Evolutionary conservation across 2,329 filamentous ascomycete species (phyloP).

Genomic region (Aspergillus latus): DNA sequence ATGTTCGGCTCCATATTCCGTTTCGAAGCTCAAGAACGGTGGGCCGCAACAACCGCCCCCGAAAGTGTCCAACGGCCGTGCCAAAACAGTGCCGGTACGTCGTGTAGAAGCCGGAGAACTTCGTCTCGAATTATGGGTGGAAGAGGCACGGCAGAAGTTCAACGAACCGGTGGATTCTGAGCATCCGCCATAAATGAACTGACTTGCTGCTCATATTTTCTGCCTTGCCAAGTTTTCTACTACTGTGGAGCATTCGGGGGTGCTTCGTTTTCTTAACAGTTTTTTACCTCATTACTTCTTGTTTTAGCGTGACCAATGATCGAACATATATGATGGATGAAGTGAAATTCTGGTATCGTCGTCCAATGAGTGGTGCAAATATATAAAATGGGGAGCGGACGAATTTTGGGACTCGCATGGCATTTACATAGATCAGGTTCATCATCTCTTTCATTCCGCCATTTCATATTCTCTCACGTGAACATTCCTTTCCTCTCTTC

Average conservation of each 20-base stretch:
- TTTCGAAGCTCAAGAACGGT: constrained; percentile 39
- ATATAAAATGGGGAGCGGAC: constrained; percentile 40
- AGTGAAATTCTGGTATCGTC: constrained; percentile 33
- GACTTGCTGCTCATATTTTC: constrained; percentile 9
- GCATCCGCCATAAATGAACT: constrained; percentile 33
- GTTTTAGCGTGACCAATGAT: constrained; percentile 44
- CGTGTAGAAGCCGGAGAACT: constrained; percentile 65
- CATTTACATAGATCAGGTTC: constrained; percentile 41
- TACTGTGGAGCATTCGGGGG: constrained; percentile 14
- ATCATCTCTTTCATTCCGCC: constrained; percentile 32
- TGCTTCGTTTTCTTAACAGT: constrained; percentile 22
- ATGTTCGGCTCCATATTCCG: constrained; percentile 42
- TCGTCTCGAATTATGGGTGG: constrained; percentile 68
- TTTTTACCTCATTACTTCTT: constrained; percentile 29
- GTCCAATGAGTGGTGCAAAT: constrained; percentile 39
- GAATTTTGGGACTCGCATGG: constrained; percentile 41
- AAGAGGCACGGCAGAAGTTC: constrained; percentile 61
- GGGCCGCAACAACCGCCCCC: constrained; percentile 35
- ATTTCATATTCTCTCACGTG: constrained; percentile 12
- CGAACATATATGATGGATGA: constrained; percentile 43
- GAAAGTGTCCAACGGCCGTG: constrained; percentile 47
- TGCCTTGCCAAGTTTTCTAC: constrained; percentile 18
- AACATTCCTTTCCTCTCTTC: constrained; percentile 4
- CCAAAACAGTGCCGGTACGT: constrained; percentile 61
- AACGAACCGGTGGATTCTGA: constrained; percentile 42